Evolutionary conservation across 202 grass and related monocot species (phyloP).

Genomic region (Cymbopogon flexuosus): DNA sequence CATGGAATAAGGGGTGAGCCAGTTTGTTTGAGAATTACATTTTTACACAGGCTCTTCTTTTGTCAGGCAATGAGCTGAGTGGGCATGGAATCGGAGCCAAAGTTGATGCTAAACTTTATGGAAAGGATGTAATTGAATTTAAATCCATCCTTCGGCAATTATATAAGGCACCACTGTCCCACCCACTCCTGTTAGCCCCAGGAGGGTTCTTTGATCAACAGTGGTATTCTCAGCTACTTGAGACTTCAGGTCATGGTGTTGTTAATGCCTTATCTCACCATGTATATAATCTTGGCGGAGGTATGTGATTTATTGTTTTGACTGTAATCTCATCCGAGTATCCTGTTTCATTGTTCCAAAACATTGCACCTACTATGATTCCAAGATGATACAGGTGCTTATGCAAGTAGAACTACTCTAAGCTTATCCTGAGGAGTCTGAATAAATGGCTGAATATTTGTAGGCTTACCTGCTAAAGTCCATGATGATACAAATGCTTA

Average conservation of each 20-base stretch:
- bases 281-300: conserved; percentile 95
- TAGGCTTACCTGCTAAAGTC: not conserved
- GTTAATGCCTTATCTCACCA: conserved; percentile 83
- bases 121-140: conserved; percentile 65
- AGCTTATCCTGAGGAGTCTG: conserved; percentile 3
- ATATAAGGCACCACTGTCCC: conserved; percentile 52
- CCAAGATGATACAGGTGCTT: not conserved
- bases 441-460: not conserved
- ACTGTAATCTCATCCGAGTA: not conserved
- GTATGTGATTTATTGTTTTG: conserved; percentile 42
- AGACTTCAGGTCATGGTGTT: conserved; percentile 62
- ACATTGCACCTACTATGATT: not conserved
- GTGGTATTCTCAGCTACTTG: conserved; percentile 85
- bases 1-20: not conserved
- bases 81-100: conserved; percentile 73
- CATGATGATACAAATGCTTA: not conserved
- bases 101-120: conserved; percentile 73
- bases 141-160: conserved; percentile 62
- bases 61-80: conserved; percentile 93
- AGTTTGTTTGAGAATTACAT: not conserved
- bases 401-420: not conserved
- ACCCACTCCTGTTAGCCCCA: conserved; percentile 73
- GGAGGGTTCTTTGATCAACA: conserved; percentile 97
- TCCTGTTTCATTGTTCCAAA: not conserved
- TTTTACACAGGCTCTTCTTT: not conserved